Conservation (phyloP, 768 basidiomycete species). For the Lactarius hengduanensis region DNA sequence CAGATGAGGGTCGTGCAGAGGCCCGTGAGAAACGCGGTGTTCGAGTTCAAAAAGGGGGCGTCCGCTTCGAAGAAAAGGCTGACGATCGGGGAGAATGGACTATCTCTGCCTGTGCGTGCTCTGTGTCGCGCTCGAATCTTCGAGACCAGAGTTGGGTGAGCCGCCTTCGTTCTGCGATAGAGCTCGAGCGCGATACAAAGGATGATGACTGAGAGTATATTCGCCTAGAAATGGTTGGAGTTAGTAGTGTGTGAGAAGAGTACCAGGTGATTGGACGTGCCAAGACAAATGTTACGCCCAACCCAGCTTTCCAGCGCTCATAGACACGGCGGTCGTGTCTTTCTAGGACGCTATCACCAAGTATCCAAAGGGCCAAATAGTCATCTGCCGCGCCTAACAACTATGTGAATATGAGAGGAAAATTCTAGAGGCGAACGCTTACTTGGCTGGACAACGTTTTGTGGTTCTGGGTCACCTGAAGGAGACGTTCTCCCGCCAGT, state of each 20-base stretch:
- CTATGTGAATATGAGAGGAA: neutral
- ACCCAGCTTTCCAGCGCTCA: slow-evolving; percentile 21
- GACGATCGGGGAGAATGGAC: slow-evolving; percentile 17
- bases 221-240: slow-evolving; percentile 1
- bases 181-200: slow-evolving; percentile 20
- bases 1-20: slow-evolving; percentile 18
- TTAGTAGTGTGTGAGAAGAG: neutral
- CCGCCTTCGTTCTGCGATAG: slow-evolving; percentile 20
- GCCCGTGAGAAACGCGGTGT: slow-evolving; percentile 16
- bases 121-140: slow-evolving; percentile 20
- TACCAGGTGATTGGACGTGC: neutral
- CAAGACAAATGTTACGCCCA: slow-evolving; percentile 20
- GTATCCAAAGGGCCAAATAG: slow-evolving; percentile 13
- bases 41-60: slow-evolving; percentile 14
- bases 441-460: neutral
- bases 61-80: slow-evolving; percentile 19
- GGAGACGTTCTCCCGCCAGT: neutral
- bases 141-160: slow-evolving; percentile 9
- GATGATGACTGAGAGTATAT: slow-evolving; percentile 16
- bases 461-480: neutral
- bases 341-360: slow-evolving; percentile 15
- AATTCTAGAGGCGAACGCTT: neutral
- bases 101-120: slow-evolving; percentile 8
- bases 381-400: slow-evolving; percentile 2
- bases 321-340: slow-evolving; percentile 15